Evolutionary conservation across 306 rosid species (phyloP), one percentile per base, ranked within the genome.

Genomic region (Sophora flavescens): DNA sequence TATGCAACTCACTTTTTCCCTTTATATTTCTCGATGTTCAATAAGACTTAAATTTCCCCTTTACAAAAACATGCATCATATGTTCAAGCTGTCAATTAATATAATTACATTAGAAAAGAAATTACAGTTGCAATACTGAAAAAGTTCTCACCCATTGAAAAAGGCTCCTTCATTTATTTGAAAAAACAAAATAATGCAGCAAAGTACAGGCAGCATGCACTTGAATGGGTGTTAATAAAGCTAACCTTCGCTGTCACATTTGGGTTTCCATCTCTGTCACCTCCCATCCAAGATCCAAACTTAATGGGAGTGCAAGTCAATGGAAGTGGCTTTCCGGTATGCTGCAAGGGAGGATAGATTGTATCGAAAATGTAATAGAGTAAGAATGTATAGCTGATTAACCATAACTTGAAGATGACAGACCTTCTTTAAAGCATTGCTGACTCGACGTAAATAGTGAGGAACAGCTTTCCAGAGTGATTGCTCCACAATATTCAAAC

Each of bases 221-320:
- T 56, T 62, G 26, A 74, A 68, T 58, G 14, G 42, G 71, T 42
- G 50, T 48, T 14, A 63, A 22, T 52, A 75, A 75, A 26, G n/a
- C 78, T 79, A 38, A 93, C 98, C 93, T 91, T 89, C 17, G 98
- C 89, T 14, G 98, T 93, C 47, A 93, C 98, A 61, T 91, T 91
- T 38, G 98, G 98, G 80, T 93, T 93, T 78, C 98, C 98, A 87
- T 93, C 98, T 85, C 98, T 87, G 76, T 91, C 98, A 74, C 98
- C 98, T 68, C 97, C 97, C 96, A 93, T 93, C 98, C 98, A 91
- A 74, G 98, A 89, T 66, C 98, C 98, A 83, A 93, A 93, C 84
- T 81, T 89, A 71, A 93, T 89, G 53, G 98, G 98, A 56, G 98
- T 91, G 83, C 98, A 91, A 18, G 90, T 91, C 85, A 93, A 76